Evolutionary conservation across 2,329 filamentous ascomycete species (phyloP).

Genomic region (Periconia sp.): DNA sequence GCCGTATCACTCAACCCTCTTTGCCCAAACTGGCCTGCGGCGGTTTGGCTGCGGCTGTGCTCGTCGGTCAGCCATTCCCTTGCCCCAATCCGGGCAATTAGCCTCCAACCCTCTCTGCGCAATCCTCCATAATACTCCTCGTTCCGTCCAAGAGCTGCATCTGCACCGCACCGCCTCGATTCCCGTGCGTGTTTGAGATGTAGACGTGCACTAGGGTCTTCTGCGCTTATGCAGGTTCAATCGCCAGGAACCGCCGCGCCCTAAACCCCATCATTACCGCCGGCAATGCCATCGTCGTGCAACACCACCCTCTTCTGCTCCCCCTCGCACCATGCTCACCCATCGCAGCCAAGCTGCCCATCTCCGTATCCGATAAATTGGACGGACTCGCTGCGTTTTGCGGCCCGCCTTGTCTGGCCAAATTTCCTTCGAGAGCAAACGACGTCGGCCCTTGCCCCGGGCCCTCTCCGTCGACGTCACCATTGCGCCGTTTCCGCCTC

Average conservation of each 20-base stretch:
- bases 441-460: conserved; percentile 7
- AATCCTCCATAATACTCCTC: conserved; percentile 21
- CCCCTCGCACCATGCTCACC: conserved; percentile 14
- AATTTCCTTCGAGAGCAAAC: conserved; percentile 6
- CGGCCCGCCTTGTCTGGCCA: conserved; percentile 13
- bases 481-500: background rate
- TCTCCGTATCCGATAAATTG: conserved; percentile 21
- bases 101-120: conserved; percentile 14
- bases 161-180: conserved; percentile 9
- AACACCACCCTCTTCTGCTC: conserved; percentile 9
- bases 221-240: conserved; percentile 17
- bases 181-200: conserved; percentile 1
- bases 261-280: background rate
- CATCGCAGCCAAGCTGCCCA: conserved; percentile 13
- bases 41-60: conserved; percentile 43
- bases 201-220: conserved; percentile 6
- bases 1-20: conserved; percentile 33
- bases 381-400: conserved; percentile 15
- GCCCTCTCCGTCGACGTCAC: conserved; percentile 1
- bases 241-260: background rate
- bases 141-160: conserved; percentile 4
- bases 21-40: conserved; percentile 26
- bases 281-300: conserved; percentile 9
- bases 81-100: conserved; percentile 29
- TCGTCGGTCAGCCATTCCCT: conserved; percentile 31